These are phyloP conservation scores for Lathyrus oleraceus DNA, from an alignment of 306 rosid genomes.

Conservation along the genomic window DNA sequence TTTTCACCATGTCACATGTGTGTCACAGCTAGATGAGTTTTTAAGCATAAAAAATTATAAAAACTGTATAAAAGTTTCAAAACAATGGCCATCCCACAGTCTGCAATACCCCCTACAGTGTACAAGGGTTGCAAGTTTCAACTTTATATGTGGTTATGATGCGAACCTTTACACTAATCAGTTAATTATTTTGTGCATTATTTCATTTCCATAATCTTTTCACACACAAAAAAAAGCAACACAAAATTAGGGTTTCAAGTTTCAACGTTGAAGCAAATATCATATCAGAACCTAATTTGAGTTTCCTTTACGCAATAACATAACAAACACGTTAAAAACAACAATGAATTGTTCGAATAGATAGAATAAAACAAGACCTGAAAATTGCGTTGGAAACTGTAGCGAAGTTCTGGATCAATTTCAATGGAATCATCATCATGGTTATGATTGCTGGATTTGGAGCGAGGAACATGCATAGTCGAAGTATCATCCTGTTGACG, in stretches of 20 bases:
- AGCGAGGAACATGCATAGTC: conserved; percentile 80
- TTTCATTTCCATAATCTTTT: not conserved
- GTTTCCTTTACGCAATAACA: not conserved
- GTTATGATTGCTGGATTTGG: conserved; percentile 38
- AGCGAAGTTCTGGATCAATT: conserved; percentile 92
- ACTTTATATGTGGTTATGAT: not conserved
- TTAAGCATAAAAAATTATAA: not conserved
- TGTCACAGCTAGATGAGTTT: not conserved
- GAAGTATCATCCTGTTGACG: conserved; percentile 62
- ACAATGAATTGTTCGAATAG: not conserved
- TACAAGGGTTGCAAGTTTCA: not conserved
- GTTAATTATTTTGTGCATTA: no score
- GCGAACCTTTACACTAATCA: no score
- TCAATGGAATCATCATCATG: conserved; percentile 56
- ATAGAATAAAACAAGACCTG: conserved; percentile 50
- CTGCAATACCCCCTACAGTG: not conserved
- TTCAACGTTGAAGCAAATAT: not conserved
- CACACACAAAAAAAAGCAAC: not conserved
- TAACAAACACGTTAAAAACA: not conserved
- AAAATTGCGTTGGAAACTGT: conserved; percentile 91
- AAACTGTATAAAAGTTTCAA: not conserved
- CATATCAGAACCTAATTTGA: not conserved
- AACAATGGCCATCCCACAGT: not conserved
- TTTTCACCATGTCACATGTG: no score
- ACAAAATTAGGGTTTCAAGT: not conserved